A percentile compares a stretch with the other conserved stretches of the same genome.
Evolutionary conservation across 2,329 filamentous ascomycete species (phyloP).

Genomic region (Aspergillus ustus): DNA sequence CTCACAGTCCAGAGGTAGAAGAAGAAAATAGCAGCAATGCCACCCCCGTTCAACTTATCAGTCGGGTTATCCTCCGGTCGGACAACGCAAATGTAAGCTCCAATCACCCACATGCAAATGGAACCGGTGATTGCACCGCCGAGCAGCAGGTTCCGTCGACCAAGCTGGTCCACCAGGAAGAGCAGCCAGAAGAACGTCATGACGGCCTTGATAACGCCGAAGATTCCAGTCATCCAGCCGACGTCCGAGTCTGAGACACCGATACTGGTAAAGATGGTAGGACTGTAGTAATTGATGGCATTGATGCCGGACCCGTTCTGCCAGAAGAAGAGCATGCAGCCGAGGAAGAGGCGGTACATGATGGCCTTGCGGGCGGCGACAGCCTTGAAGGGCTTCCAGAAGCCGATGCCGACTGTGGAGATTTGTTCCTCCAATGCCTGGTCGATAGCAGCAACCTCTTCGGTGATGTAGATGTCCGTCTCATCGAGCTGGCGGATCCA

Average conservation of each 20-base stretch:
- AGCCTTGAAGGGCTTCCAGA: constrained; percentile 72
- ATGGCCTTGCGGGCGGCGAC: constrained; percentile 60
- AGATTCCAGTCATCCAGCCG: constrained; percentile 72
- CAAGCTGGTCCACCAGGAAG: constrained; percentile 68
- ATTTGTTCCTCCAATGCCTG: constrained; percentile 68
- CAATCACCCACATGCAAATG: constrained; percentile 40
- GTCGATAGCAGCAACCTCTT: constrained; percentile 73
- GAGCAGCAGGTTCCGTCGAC: constrained; percentile 67
- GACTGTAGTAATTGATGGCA: constrained; percentile 77
- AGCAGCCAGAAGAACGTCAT: constrained; percentile 71
- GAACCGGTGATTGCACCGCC: constrained; percentile 65
- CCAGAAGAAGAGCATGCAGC: constrained; percentile 75
- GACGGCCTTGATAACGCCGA: constrained; percentile 73
- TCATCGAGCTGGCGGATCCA: constrained; percentile 47
- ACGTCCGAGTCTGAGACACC: constrained; percentile 59
- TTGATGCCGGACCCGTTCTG: constrained; percentile 80
- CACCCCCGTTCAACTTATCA: constrained; percentile 29
- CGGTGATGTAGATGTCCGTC: constrained; percentile 66
- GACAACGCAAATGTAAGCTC: constrained; percentile 40
- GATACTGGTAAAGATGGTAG: constrained; percentile 69
- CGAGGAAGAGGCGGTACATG: constrained; percentile 74
- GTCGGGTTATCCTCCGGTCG: constrained; percentile 34
- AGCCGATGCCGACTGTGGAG: constrained; percentile 67
- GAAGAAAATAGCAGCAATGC: constrained; percentile 60
- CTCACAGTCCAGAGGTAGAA: constrained; percentile 71